Conservation (phyloP, 1,284 basidiomycete species). For the Leccinum angustisporum region DNA sequence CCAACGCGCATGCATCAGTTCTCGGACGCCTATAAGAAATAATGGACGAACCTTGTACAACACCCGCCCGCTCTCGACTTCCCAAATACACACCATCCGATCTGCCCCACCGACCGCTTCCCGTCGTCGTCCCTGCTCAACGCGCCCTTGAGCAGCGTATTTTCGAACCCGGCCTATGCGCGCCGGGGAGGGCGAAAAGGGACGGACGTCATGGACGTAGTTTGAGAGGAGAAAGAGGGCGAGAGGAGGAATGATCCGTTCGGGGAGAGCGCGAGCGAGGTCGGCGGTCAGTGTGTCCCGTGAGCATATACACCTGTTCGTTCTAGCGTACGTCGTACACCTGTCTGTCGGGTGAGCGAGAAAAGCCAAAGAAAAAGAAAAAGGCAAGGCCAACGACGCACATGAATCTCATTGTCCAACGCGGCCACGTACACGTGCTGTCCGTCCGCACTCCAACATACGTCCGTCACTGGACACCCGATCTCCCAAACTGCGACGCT, state of each 20-base stretch:
- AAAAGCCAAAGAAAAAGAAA: background rate
- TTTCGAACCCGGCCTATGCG: slow-evolving; percentile 88
- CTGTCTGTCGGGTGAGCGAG: slow-evolving; percentile 37
- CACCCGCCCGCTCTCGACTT: slow-evolving; percentile 82
- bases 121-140: slow-evolving; percentile 82
- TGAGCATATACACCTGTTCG: slow-evolving; percentile 72
- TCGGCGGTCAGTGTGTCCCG: slow-evolving; percentile 84
- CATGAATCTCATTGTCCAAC: slow-evolving; percentile 92
- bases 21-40: background rate
- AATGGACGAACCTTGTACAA: slow-evolving; percentile 73
- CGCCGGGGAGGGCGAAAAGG: slow-evolving; percentile 81
- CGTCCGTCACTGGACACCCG: slow-evolving; percentile 87
- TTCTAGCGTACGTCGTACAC: slow-evolving; percentile 85
- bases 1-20: background rate
- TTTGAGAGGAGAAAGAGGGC: slow-evolving; percentile 84
- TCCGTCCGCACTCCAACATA: slow-evolving; percentile 89
- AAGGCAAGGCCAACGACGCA: slow-evolving; percentile 39
- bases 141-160: slow-evolving; percentile 73
- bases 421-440: slow-evolving; percentile 85
- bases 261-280: slow-evolving; percentile 86
- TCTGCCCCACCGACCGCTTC: slow-evolving; percentile 74
- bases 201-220: slow-evolving; percentile 85
- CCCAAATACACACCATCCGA: slow-evolving; percentile 90
- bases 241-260: slow-evolving; percentile 84
- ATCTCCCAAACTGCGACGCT: slow-evolving; percentile 80